These are phyloP conservation scores for Saprolegnia parasitica DNA, from an alignment of 352 stramenopile species.

Conservation along the genomic window DNA sequence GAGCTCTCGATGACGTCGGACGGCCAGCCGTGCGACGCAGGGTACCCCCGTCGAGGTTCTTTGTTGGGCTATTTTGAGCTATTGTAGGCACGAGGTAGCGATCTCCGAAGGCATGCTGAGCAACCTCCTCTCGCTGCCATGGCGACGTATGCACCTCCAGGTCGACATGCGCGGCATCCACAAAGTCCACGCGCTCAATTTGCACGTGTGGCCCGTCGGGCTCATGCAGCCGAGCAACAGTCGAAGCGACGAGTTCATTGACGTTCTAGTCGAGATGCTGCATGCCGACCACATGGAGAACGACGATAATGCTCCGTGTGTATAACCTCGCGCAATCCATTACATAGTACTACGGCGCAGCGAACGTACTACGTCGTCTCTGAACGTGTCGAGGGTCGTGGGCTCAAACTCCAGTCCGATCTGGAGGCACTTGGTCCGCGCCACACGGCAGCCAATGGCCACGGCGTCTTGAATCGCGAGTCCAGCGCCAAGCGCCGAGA, in stretches of 20 bases:
- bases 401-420: conserved; percentile 43
- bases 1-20: not conserved
- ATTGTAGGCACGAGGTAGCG: conserved; percentile 72
- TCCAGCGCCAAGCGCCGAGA: conserved; percentile 43
- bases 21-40: not conserved
- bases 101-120: conserved; percentile 60
- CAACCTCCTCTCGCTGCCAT: conserved; percentile 48
- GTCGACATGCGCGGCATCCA: conserved; percentile 50
- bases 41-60: conserved; percentile 40
- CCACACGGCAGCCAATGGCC: conserved; percentile 47
- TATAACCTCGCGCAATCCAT: not conserved
- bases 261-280: conserved; percentile 66
- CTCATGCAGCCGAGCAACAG: conserved; percentile 70
- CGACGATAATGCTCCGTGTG: conserved; percentile 24
- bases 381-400: conserved; percentile 16
- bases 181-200: conserved; percentile 53
- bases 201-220: conserved; percentile 78
- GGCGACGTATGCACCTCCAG: conserved; percentile 61
- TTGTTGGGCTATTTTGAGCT: conserved; percentile 38
- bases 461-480: conserved; percentile 37
- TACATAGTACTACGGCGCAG: not conserved
- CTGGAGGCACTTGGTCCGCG: conserved; percentile 54
- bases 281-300: conserved; percentile 45
- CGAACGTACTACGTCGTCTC: conserved; percentile 30
- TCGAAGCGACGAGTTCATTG: conserved; percentile 62